These are phyloP conservation scores for Penicillium sp. DNA, from an alignment of 2,329 filamentous ascomycete genomes.

Conservation along the genomic window DNA sequence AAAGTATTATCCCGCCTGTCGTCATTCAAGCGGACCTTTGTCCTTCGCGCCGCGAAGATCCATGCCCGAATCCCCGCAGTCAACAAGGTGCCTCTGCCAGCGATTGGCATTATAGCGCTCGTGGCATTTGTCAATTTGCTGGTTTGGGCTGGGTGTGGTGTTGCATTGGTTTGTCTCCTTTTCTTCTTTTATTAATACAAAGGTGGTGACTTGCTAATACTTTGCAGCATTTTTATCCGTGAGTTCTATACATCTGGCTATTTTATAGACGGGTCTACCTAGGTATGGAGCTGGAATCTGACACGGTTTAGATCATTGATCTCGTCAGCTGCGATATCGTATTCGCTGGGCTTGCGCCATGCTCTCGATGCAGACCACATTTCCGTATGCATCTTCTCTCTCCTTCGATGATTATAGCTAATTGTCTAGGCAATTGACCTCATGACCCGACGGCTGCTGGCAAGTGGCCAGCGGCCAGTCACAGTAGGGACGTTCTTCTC, in stretches of 20 bases:
- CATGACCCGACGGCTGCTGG: conserved; percentile 85
- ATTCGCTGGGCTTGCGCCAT: conserved; percentile 84
- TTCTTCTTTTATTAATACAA: background rate
- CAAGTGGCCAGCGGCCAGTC: conserved; percentile 77
- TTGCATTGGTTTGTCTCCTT: conserved; percentile 50
- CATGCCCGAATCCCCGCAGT: conserved; percentile 54
- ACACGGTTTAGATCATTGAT: conserved; percentile 55
- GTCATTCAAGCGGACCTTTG: conserved; percentile 21
- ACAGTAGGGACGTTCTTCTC: conserved; percentile 95
- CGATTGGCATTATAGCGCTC: conserved; percentile 54
- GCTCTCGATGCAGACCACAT: conserved; percentile 98
- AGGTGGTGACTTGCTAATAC: background rate
- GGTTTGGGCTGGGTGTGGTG: conserved; percentile 56
- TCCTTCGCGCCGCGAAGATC: conserved; percentile 40
- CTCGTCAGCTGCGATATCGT: conserved; percentile 77
- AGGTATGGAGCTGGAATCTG: background rate
- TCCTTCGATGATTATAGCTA: conserved; percentile 20
- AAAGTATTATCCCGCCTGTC: background rate
- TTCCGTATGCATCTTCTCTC: conserved; percentile 39
- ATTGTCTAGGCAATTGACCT: conserved; percentile 74
- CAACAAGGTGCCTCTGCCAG: conserved; percentile 53
- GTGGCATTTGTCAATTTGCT: conserved; percentile 53
- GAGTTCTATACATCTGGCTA: conserved; percentile 16
- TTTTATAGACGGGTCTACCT: background rate
- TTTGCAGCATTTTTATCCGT: conserved; percentile 35